Evolutionary conservation across 495 filamentous ascomycete genomes (phyloP).

Genomic region (Daldinia decipiens): DNA sequence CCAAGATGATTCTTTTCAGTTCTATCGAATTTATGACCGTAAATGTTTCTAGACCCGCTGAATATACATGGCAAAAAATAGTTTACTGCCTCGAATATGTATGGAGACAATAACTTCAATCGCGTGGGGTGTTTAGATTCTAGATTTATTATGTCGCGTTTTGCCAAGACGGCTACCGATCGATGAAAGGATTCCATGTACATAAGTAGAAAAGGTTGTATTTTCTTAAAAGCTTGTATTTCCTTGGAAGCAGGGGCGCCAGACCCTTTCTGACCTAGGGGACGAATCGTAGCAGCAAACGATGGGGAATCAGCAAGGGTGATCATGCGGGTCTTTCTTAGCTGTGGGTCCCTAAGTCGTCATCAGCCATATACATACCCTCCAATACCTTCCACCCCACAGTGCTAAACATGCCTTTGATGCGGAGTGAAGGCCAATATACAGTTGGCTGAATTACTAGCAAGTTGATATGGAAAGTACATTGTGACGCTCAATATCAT

Average conservation of each 20-base stretch:
- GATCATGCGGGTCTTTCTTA: slow-evolving; percentile 27
- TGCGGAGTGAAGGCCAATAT: background rate
- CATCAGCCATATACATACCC: slow-evolving; percentile 12
- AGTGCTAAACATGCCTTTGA: background rate
- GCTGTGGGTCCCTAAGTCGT: slow-evolving; percentile 32
- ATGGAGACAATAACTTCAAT: background rate
- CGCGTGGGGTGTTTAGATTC: background rate
- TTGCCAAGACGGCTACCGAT: slow-evolving; percentile 24
- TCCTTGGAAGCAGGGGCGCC: slow-evolving; percentile 33
- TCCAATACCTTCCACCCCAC: background rate
- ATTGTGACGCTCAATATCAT: background rate
- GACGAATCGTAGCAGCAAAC: slow-evolving; percentile 8
- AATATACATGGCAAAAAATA: background rate
- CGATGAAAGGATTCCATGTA: slow-evolving; percentile 18
- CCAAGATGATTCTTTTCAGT: background rate
- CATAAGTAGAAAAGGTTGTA: no score
- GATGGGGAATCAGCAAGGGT: slow-evolving; percentile 1
- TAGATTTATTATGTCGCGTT: slow-evolving; percentile 6
- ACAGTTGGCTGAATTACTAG: background rate
- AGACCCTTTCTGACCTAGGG: background rate
- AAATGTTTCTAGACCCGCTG: background rate
- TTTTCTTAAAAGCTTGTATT: slow-evolving; percentile 45
- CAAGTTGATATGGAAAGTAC: background rate
- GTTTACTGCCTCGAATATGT: slow-evolving; percentile 1
- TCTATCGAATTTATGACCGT: background rate